Evolutionary conservation across 108 stramenopile genomes (phyloP).

Genomic region (Aurantiochytrium sp.): DNA sequence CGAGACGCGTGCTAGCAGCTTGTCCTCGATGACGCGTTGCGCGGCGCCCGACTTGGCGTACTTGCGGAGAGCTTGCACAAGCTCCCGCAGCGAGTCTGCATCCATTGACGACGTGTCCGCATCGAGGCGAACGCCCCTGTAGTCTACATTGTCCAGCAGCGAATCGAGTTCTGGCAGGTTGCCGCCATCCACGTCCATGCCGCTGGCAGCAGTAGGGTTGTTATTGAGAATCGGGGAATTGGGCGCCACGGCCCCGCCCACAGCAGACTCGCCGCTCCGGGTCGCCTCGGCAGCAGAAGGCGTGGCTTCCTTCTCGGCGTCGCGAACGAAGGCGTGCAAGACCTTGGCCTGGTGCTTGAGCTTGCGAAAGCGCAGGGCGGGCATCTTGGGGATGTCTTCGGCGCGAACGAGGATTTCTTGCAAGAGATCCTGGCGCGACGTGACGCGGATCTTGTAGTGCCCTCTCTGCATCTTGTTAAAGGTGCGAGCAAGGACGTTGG

Average conservation of each 20-base stretch:
- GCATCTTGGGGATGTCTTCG: neutral
- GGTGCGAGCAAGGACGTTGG: neutral
- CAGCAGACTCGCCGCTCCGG: no score
- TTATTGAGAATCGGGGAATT: no score
- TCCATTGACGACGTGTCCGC: neutral
- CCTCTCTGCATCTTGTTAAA: neutral
- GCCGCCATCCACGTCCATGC: neutral
- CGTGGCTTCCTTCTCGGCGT: neutral
- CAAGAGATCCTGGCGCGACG: neutral
- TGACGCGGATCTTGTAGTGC: slow-evolving; percentile 21
- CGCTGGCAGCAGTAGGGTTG: no score
- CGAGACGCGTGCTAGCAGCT: neutral
- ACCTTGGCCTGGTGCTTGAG: neutral
- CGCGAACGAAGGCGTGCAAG: neutral
- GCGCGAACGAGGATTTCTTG: neutral
- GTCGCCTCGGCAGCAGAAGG: neutral
- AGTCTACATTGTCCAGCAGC: neutral
- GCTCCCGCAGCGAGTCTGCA: neutral
- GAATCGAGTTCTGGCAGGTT: neutral
- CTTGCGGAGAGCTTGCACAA: neutral
- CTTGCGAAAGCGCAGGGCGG: neutral
- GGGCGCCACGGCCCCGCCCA: no score
- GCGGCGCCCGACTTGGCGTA: neutral
- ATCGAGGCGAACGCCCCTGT: neutral
- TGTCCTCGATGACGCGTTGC: neutral